Percentiles rank a stretch among this genome's conserved stretches.
Evolutionary conservation across 1,284 basidiomycete species (phyloP).

Genomic region (Ganoderma boninense): DNA sequence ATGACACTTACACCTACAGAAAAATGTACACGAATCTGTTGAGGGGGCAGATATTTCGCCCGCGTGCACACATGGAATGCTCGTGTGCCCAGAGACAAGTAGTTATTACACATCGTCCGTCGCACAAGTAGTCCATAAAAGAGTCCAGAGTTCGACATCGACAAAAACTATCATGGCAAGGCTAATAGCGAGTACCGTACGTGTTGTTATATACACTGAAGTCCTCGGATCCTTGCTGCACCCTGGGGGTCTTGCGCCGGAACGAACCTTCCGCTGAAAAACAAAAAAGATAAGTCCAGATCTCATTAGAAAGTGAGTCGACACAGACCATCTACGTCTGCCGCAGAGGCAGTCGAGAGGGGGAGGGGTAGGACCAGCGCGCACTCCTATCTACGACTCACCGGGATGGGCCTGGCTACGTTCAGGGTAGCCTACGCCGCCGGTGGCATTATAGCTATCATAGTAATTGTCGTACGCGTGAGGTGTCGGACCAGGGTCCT

Average conservation of each 20-base stretch:
- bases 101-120: conserved; percentile 19
- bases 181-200: conserved; percentile 25
- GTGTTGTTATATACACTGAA: conserved; percentile 24
- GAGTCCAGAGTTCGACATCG: conserved; percentile 27
- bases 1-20: conserved; percentile 1
- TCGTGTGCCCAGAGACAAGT: not conserved
- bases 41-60: not conserved
- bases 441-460: conserved; percentile 29
- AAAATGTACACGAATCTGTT: not conserved
- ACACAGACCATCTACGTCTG: conserved; percentile 36
- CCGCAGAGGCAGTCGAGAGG: conserved; percentile 28
- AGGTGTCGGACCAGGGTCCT: conserved; percentile 55
- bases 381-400: conserved; percentile 46
- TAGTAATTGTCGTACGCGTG: conserved; percentile 40
- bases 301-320: conserved; percentile 3
- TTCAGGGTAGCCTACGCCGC: conserved; percentile 48
- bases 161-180: conserved; percentile 8
- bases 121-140: conserved; percentile 22
- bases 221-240: conserved; percentile 43
- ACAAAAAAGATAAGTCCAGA: conserved; percentile 33
- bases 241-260: conserved; percentile 58
- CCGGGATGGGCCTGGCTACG: conserved; percentile 58
- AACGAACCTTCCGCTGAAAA: conserved; percentile 61
- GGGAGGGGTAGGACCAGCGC: conserved; percentile 11
- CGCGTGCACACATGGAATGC: not conserved